Evolutionary conservation across 1,139 yeast species (phyloP).

Genomic region (Geotrichum bryndzae): DNA sequence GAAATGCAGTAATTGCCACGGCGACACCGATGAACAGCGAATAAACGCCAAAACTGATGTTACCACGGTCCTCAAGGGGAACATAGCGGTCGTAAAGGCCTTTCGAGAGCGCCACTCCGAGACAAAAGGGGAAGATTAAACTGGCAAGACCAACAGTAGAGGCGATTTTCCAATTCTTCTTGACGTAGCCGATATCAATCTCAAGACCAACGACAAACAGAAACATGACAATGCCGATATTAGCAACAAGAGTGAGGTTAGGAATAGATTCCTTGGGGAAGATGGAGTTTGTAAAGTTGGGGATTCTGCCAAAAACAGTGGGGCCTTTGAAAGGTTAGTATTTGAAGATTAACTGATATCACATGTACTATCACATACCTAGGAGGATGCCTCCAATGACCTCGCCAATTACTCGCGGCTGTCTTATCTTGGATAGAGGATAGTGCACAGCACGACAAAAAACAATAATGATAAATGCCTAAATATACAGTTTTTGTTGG

Average conservation of each 20-base stretch:
- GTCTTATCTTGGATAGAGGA: conserved; percentile 55
- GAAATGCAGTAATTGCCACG: conserved; percentile 76
- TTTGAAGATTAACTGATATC: too few species aligned
- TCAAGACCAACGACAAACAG: conserved; percentile 73
- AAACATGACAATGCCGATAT: conserved; percentile 64
- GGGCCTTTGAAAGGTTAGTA: conserved; percentile 17
- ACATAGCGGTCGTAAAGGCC: conserved; percentile 58
- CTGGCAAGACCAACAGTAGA: conserved; percentile 60
- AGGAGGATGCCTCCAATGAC: conserved; percentile 67
- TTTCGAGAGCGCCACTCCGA: conserved; percentile 64
- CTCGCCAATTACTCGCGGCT: conserved; percentile 75
- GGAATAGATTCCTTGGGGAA: conserved; percentile 60
- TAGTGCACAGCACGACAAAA: conserved; percentile 51
- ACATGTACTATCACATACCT: conserved; percentile 42
- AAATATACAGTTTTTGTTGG: neutral
- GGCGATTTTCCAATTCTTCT: conserved; percentile 55
- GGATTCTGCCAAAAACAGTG: conserved; percentile 61
- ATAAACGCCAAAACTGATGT: conserved; percentile 58
- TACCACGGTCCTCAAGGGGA: conserved; percentile 32
- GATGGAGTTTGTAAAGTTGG: conserved; percentile 55
- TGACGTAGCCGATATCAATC: conserved; percentile 61
- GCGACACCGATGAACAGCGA: conserved; percentile 78
- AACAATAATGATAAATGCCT: conserved; percentile 43
- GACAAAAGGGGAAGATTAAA: conserved; percentile 70
- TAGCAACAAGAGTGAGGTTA: conserved; percentile 60